Conservation (phyloP, 495 filamentous ascomycete genomes). For the Penicillium pancosmium region DNA sequence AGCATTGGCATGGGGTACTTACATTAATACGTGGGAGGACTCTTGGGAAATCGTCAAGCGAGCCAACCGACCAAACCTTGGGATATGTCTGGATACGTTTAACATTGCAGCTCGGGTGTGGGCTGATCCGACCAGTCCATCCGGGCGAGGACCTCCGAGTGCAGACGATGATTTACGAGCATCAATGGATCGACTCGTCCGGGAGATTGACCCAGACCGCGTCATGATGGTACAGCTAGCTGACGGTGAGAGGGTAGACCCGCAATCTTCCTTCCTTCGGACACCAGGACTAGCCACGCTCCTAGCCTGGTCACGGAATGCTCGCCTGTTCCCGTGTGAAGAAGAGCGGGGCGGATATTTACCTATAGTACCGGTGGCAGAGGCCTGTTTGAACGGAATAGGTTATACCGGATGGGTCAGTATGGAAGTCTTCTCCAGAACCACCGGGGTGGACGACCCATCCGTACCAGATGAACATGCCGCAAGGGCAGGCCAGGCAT, state of each 20-base stretch:
- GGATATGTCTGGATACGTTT: conserved; percentile 74
- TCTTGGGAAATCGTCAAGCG: conserved; percentile 64
- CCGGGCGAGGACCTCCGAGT: conserved; percentile 48
- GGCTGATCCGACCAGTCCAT: conserved; percentile 59
- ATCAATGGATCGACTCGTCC: conserved; percentile 58
- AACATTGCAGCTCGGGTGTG: conserved; percentile 72
- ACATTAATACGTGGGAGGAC: conserved; percentile 68
- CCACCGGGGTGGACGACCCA: conserved; percentile 53
- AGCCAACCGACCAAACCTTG: conserved; percentile 70
- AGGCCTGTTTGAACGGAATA: conserved; percentile 55
- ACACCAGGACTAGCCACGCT: conserved; percentile 16
- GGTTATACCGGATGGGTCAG: conserved; percentile 72
- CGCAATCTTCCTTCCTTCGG: conserved; percentile 19
- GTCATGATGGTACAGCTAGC: conserved; percentile 74
- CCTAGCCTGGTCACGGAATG: conserved; percentile 69
- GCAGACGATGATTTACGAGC: conserved; percentile 55
- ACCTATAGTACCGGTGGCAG: conserved; percentile 57
- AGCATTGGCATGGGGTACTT: conserved; percentile 69
- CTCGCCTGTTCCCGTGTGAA: conserved; percentile 70
- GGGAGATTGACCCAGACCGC: conserved; percentile 58
- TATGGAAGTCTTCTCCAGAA: conserved; percentile 71
- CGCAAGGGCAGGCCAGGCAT: conserved; percentile 57
- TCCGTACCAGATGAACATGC: conserved; percentile 64
- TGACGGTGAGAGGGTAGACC: conserved; percentile 63
- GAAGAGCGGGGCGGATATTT: conserved; percentile 66